Percentiles rank a stretch among this genome's conserved stretches.
Conservation (phyloP, 495 filamentous ascomycete species). For the Penicillium atrosanguineum region DNA sequence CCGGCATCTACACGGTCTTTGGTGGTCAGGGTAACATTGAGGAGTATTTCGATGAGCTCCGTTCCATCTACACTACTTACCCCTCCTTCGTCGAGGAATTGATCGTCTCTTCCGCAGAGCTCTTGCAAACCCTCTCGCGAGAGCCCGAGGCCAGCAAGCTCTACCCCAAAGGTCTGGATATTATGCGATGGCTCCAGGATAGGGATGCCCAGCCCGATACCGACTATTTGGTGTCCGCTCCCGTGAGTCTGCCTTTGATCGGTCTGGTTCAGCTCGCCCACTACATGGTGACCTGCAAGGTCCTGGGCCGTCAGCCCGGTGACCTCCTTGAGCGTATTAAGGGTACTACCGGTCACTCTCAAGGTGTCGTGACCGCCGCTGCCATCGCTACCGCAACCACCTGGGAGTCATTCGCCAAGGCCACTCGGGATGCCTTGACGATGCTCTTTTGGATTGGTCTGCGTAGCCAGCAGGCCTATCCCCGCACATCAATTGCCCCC, state of each 20-base stretch:
- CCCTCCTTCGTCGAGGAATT: slow-evolving; percentile 84
- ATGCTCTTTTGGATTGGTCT: slow-evolving; percentile 99
- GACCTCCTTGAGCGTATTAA: slow-evolving; percentile 75
- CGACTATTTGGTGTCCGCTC: slow-evolving; percentile 94
- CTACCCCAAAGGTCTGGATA: slow-evolving; percentile 91
- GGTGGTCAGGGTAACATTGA: slow-evolving; percentile 99
- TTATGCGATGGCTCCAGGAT: slow-evolving; percentile 87
- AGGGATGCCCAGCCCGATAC: slow-evolving; percentile 86
- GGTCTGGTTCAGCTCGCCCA: slow-evolving; percentile 93
- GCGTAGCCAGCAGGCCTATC: slow-evolving; percentile 97
- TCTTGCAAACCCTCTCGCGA: slow-evolving; percentile 78
- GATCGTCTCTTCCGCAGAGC: slow-evolving; percentile 71
- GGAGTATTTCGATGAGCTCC: slow-evolving; percentile 97
- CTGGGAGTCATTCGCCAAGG: slow-evolving; percentile 85
- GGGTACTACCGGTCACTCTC: slow-evolving; percentile 94
- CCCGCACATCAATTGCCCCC: slow-evolving; percentile 89
- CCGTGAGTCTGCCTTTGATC: slow-evolving; percentile 95
- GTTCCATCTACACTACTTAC: slow-evolving; percentile 87
- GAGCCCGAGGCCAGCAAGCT: slow-evolving; percentile 89
- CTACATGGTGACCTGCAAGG: slow-evolving; percentile 88
- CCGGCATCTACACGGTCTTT: slow-evolving; percentile 85
- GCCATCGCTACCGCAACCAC: slow-evolving; percentile 80
- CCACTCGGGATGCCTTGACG: slow-evolving; percentile 73
- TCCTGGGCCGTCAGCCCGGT: slow-evolving; percentile 81
- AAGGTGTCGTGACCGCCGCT: slow-evolving; percentile 93